Evolutionary conservation across 176 grass and related monocot species (phyloP).

Genomic region (Dactylis glomerata): DNA sequence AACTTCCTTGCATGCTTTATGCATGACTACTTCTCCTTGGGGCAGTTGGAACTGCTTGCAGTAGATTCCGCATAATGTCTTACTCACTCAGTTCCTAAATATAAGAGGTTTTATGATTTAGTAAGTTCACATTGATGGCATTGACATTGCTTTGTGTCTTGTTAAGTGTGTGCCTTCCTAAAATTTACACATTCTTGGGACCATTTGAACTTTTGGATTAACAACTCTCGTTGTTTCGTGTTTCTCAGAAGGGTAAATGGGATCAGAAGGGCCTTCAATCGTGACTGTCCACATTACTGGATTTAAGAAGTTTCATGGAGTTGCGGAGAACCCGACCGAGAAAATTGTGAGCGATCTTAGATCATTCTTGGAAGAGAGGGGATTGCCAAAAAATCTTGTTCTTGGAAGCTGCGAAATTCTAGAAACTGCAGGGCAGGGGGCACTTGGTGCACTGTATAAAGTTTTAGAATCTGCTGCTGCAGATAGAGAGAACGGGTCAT

Average conservation of each 20-base stretch:
- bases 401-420: constrained; percentile 85
- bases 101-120: too few relatives aligned
- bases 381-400: constrained; percentile 77
- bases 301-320: constrained; percentile 95
- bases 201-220: constrained; percentile 26
- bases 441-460: constrained; percentile 59
- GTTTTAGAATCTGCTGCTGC: constrained; percentile 59
- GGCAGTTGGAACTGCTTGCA: constrained; percentile 11
- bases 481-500: constrained; percentile 47
- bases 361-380: constrained; percentile 75
- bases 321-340: constrained; percentile 93
- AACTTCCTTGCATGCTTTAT: background rate
- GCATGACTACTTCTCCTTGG: background rate
- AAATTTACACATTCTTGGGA: background rate
- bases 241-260: constrained; percentile 56
- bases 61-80: background rate
- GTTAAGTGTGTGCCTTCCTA: constrained; percentile 16
- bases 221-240: background rate
- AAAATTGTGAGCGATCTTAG: constrained; percentile 73
- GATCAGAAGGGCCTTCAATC: constrained; percentile 88
- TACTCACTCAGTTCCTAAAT: too few relatives aligned
- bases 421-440: constrained; percentile 80
- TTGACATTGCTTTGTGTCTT: background rate
- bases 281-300: constrained; percentile 90
- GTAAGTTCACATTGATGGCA: background rate